These are phyloP conservation scores for Phylloporus sp. DNA, from an alignment of 768 basidiomycete species.

Conservation along the genomic window DNA sequence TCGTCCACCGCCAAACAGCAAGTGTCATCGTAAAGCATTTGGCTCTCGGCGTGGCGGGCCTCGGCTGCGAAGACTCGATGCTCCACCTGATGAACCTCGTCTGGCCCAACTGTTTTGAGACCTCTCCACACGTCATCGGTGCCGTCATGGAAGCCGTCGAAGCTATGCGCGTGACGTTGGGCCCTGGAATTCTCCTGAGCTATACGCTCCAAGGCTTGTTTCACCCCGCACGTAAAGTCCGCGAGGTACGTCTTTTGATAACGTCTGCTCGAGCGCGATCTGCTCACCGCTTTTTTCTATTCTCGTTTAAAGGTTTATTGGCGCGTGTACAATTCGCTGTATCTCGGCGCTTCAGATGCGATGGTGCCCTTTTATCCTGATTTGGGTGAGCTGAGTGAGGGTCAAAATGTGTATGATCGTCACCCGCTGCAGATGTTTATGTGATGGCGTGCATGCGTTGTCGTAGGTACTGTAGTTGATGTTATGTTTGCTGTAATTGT, in stretches of 20 bases:
- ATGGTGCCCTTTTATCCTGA: constrained; percentile 96
- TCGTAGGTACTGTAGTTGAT: constrained; percentile 4
- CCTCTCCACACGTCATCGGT: constrained; percentile 95
- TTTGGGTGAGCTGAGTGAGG: constrained; percentile 83
- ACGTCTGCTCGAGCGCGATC: background rate
- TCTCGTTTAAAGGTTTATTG: constrained; percentile 59
- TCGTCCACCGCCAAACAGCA: constrained; percentile 97
- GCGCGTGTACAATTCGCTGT: constrained; percentile 92
- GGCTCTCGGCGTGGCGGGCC: constrained; percentile 92
- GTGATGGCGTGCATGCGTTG: constrained; percentile 36
- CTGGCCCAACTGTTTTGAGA: constrained; percentile 99
- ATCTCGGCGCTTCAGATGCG: constrained; percentile 85
- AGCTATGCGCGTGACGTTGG: constrained; percentile 93
- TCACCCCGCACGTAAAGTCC: constrained; percentile 95
- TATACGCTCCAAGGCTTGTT: constrained; percentile 94
- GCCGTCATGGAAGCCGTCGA: constrained; percentile 98
- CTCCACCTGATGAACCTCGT: constrained; percentile 96
- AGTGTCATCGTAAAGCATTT: constrained; percentile 98
- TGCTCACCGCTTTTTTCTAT: constrained; percentile 5
- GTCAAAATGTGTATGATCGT: constrained; percentile 83
- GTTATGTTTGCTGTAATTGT: constrained; percentile 6
- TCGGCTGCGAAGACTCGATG: constrained; percentile 98
- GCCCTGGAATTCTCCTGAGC: constrained; percentile 86
- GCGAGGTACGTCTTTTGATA: constrained; percentile 63
- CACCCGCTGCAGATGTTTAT: constrained; percentile 83